Evolutionary conservation across 2,329 filamentous ascomycete genomes (phyloP), one percentile per base, ranked within the genome.

Genomic region (Acrocalymma vagum): DNA sequence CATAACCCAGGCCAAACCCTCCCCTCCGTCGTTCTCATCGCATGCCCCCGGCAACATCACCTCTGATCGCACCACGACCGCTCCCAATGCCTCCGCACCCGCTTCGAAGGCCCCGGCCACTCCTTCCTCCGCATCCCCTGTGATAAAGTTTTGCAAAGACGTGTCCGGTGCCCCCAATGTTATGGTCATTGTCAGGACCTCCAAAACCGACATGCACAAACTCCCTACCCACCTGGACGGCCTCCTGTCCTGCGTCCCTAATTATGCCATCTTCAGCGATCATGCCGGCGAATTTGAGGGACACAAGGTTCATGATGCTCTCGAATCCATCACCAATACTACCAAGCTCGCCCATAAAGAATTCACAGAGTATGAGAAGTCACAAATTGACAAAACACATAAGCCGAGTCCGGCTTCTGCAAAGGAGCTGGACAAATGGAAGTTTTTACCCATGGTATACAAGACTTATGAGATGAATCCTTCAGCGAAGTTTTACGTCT

Each of bases 211-310:
- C 52, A 73, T 79, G 10, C 63, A 71, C 37, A 82, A 82, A 56
- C 72, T 84, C 3, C 79, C 80, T 1, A 63, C 74, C 3, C 80
- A 83, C 51, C 73, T 82, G 42, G 60, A 72, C 34, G 80, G 78
- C 1, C 80, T 79, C 0, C 70, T 84, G 14, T 71, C 72, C 48
- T 84, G 81, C 65, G 73, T 80, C 27, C 76, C 78, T 21, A 68
- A 82, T 59, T 78, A 76, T 36, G 73, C 77, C 34, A 77, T 85
- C 54, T 83, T 81, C 65, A 84, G 81, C 45, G 82, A 84, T 60
- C 78, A 78, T 38, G 73, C 76, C 17, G 63, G 59, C 75, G 80
- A 58, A 62, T 72, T 83, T 31, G 68, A 73, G 9, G 79, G 79
- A 20, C 69, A 77, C 28, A 68, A 69, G 11, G 63, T 81, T 21